A percentile compares a stretch with the other conserved stretches of the same genome.
Evolutionary conservation across 164 flowering plant species (phyloP).

Genomic region (Dillenia turbinata): DNA sequence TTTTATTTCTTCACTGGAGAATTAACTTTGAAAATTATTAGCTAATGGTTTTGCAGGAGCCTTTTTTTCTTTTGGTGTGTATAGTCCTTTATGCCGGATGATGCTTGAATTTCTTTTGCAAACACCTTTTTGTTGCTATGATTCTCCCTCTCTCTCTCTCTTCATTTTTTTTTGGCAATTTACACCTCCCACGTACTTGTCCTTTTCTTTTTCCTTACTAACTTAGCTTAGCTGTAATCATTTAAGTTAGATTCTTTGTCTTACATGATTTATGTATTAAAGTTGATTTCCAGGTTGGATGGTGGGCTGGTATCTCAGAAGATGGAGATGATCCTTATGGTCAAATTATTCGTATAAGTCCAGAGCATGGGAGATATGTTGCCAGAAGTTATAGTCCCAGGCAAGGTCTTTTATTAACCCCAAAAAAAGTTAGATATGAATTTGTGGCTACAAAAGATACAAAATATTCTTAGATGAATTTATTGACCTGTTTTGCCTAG

Average conservation of each 20-base stretch:
- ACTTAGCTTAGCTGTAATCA: too few species aligned
- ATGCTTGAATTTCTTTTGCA: too few species aligned
- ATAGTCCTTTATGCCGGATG: too few species aligned
- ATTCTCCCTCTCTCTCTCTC: not conserved
- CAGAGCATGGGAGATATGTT: constrained; percentile 94
- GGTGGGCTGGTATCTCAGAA: constrained; percentile 94
- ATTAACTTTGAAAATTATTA: too few species aligned
- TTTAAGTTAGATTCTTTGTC: too few species aligned
- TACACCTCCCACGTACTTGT: not conserved
- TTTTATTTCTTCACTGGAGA: too few species aligned
- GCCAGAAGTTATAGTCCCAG: constrained; percentile 90
- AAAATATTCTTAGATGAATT: too few species aligned
- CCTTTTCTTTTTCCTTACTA: not conserved
- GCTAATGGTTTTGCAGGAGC: too few species aligned
- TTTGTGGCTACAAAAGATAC: too few species aligned
- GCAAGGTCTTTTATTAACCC: constrained; percentile 32
- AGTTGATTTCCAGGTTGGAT: constrained; percentile 63
- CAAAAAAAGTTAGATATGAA: not conserved
- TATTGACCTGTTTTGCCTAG: too few species aligned
- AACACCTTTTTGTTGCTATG: not conserved
- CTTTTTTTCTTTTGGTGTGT: too few species aligned
- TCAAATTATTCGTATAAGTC: constrained; percentile 73
- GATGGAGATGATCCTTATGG: constrained; percentile 72
- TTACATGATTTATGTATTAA: too few species aligned
- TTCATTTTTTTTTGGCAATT: not conserved